Evolutionary conservation across 139 green algal genomes (phyloP), one percentile per base, ranked within the genome.

Genomic region (Chlamydomonas incerta): DNA sequence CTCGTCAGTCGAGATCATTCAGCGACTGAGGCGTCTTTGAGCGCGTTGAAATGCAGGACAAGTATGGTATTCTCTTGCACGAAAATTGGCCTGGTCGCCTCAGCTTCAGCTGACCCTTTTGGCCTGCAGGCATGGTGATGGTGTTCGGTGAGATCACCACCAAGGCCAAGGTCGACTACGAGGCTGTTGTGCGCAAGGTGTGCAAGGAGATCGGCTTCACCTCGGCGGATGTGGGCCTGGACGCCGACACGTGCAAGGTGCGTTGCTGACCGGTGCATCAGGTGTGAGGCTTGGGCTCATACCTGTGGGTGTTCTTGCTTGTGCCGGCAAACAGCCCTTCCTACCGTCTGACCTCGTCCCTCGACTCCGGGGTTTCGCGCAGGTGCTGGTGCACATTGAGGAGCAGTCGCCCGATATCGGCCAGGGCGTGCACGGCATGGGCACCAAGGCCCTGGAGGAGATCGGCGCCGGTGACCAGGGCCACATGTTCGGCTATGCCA

Each of bases 401-500:
- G 96, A 99, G 93, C 98, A 99, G 94, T 98, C 93, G 55, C 98
- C 98, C n/a, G 98, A 99, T 82, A 99, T 99, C 87, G 98, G 97
- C 60, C 96, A 98, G 93, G 95, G 95, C 47, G 98, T 99, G 79
- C 98, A 99, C 88, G 98, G 98, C 80, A 97, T 99, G 96, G 97
- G 97, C 88, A 99, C 98, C 84, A 99, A 99, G 95, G 94, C 95
- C 24, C 92, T 98, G 29, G 98, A 99, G 93, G 96, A 99, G 87
- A 97, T 98, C 62, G 98, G 98, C 63, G 98, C 98, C 50, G 98
- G 98, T 83, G 98, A 99, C 94, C 98, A 99, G 93, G 98, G 98
- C 74, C 96, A 99, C 92, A 99, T 99, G 98, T 99, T 99, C 91
- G 98, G 98, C 72, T 99, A 99, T 80, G 98, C 98, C 85, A 99